Conservation (phyloP, 768 basidiomycete genomes). For the Macrocybe gigantea region DNA sequence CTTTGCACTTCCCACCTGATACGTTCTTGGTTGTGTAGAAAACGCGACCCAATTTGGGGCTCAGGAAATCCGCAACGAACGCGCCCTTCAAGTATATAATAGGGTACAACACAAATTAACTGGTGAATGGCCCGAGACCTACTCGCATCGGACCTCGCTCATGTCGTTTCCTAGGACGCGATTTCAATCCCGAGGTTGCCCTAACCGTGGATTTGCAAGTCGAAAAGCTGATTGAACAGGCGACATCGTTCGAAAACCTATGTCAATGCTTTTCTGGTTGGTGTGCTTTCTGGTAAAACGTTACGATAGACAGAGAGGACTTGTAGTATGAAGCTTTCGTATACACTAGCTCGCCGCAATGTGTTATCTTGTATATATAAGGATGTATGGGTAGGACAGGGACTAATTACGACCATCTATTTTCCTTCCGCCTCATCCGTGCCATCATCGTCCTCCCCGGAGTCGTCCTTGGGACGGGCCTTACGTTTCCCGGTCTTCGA, state of each 20-base stretch:
- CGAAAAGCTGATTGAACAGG: conserved; percentile 88
- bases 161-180: conserved; percentile 52
- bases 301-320: background rate
- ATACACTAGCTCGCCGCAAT: too few relatives aligned
- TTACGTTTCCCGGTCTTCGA: too few relatives aligned
- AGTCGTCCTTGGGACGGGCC: too few relatives aligned
- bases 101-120: conserved; percentile 94
- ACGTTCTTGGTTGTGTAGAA: conserved; percentile 19
- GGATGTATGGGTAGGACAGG: too few relatives aligned
- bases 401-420: too few relatives aligned
- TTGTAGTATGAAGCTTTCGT: too few relatives aligned
- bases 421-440: too few relatives aligned
- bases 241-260: conserved; percentile 90
- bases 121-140: conserved; percentile 37
- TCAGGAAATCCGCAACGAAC: conserved; percentile 87
- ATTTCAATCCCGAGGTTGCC: conserved; percentile 82
- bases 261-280: conserved; percentile 97
- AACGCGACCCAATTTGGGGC: conserved; percentile 50
- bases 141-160: background rate
- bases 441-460: too few relatives aligned
- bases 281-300: conserved; percentile 77
- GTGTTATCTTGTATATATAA: too few relatives aligned
- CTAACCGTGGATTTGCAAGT: conserved; percentile 83
- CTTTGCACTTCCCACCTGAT: background rate
- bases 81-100: conserved; percentile 88